These are phyloP conservation scores for Colletotrichum scovillei DNA, from an alignment of 2,329 filamentous ascomycete genomes.

Conservation along the genomic window DNA sequence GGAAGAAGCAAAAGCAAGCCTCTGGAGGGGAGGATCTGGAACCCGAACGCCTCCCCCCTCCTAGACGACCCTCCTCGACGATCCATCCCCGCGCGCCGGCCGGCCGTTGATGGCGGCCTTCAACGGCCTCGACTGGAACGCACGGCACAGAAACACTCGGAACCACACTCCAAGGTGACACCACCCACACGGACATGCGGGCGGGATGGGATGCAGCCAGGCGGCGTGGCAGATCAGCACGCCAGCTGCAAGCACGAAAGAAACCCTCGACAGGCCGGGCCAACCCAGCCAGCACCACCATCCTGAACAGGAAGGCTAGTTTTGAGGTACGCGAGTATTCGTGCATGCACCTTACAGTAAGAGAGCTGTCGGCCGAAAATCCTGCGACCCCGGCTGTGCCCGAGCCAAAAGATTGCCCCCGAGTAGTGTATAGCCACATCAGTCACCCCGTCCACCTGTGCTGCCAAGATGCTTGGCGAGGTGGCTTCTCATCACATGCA, in stretches of 20 bases:
- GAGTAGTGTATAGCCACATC: neutral
- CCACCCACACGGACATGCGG: neutral
- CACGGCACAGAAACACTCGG: neutral
- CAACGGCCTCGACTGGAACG: neutral
- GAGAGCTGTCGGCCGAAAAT: constrained; percentile 19
- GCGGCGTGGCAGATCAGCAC: neutral
- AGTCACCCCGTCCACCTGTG: neutral
- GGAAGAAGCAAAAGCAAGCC: neutral
- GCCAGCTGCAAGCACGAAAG: neutral
- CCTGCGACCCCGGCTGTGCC: constrained; percentile 15
- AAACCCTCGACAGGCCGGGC: neutral
- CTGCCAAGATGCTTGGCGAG: constrained; percentile 19
- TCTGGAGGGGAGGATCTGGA: neutral
- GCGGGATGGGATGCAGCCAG: neutral
- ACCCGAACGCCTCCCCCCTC: neutral
- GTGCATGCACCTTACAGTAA: too few relatives aligned
- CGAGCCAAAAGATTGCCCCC: neutral
- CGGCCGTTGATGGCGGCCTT: constrained; percentile 6
- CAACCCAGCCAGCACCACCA: neutral
- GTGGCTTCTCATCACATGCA: neutral
- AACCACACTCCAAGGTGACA: neutral
- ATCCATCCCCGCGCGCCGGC: neutral
- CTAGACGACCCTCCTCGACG: neutral
- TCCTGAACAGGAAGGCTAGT: neutral
- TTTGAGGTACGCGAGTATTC: too few relatives aligned